These are phyloP conservation scores for Crithidia thermophila DNA, from an alignment of 208 protist genomes.

Conservation along the genomic window DNA sequence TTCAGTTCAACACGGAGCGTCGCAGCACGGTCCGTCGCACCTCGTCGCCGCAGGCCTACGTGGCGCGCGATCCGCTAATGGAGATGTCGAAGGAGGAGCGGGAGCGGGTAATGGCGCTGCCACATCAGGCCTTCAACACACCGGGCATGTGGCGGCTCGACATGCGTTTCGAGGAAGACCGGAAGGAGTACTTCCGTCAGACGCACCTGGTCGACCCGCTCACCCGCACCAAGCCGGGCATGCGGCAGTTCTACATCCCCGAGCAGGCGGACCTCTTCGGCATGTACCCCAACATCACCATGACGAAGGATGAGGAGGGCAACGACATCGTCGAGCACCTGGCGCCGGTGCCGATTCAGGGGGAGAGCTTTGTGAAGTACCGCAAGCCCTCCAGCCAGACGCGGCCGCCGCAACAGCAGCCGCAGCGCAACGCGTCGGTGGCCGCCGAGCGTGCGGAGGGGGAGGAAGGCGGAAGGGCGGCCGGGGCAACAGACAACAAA, in stretches of 20 bases:
- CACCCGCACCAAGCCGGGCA: conserved; percentile 36
- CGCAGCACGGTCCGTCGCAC: conserved; percentile 22
- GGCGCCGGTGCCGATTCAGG: conserved; percentile 18
- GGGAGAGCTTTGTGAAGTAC: conserved; percentile 17
- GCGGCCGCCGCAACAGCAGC: conserved; percentile 2
- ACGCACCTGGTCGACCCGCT: conserved; percentile 59
- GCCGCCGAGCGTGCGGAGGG: neutral
- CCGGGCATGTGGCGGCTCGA: conserved; percentile 45
- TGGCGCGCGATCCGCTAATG: conserved; percentile 14
- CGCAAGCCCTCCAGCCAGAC: conserved; percentile 3
- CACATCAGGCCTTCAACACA: conserved; percentile 14
- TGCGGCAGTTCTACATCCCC: conserved; percentile 45
- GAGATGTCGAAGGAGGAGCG: conserved; percentile 23
- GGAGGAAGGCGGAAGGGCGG: too few species aligned
- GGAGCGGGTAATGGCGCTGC: conserved; percentile 23
- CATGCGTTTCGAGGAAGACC: conserved; percentile 58
- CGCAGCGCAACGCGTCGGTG: neutral
- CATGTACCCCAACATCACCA: conserved; percentile 37
- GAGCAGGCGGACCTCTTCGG: conserved; percentile 55
- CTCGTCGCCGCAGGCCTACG: conserved; percentile 12
- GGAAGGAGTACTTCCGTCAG: conserved; percentile 64
- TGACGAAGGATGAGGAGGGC: conserved; percentile 31
- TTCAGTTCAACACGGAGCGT: conserved; percentile 22
- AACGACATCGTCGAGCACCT: conserved; percentile 19
- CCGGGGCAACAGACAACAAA: too few species aligned